Conservation (phyloP, 805 yeast genomes). For the Kregervanrija delftensis region DNA sequence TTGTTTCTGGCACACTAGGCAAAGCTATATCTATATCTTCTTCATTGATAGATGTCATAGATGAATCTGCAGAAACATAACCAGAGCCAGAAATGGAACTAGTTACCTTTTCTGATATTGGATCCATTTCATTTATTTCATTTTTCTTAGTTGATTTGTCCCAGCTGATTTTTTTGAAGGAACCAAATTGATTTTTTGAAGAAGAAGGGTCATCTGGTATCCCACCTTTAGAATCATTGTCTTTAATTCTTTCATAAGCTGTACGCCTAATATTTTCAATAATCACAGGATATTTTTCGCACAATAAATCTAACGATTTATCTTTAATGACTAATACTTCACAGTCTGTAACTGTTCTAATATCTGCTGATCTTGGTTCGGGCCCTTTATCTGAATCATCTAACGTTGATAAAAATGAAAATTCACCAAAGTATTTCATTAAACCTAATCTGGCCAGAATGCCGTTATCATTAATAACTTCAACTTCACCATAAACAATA, state of each 20-base stretch:
- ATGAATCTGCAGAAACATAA: no score
- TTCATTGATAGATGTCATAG: no score
- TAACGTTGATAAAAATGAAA: constrained; percentile 54
- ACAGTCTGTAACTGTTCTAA: constrained; percentile 52
- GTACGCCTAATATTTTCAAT: constrained; percentile 54
- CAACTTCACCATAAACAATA: constrained; percentile 63
- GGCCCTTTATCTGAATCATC: constrained; percentile 14
- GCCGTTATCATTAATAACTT: constrained; percentile 43
- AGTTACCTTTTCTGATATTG: no score
- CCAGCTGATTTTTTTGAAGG: no score
- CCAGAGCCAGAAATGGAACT: no score
- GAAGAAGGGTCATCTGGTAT: neutral
- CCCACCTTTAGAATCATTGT: constrained; percentile 17
- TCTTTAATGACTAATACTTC: constrained; percentile 56
- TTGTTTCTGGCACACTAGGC: no score
- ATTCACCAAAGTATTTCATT: constrained; percentile 71
- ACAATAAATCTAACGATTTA: constrained; percentile 45
- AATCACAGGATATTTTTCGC: constrained; percentile 51
- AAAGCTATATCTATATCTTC: no score
- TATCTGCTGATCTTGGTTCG: constrained; percentile 50
- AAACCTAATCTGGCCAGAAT: constrained; percentile 51
- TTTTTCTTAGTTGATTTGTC: no score
- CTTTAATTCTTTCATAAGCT: constrained; percentile 43
- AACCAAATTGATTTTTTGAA: neutral
- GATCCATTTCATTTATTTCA: no score